Evolutionary conservation across 352 stramenopile species (phyloP).

Genomic region (Phytophthora citricola): DNA sequence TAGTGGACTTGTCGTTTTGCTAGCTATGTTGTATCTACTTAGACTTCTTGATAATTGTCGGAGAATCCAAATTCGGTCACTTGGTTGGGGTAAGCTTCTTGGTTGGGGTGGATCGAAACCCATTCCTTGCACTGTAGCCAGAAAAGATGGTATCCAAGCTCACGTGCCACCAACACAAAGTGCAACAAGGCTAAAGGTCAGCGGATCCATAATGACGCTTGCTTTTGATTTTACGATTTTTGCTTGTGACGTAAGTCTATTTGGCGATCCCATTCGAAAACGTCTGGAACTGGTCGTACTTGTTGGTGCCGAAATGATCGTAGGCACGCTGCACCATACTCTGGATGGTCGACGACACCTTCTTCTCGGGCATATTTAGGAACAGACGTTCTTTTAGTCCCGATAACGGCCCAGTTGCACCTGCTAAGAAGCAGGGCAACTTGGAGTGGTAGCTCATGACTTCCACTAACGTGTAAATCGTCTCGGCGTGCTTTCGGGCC

Average conservation of each 20-base stretch:
- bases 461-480: conserved; percentile 95
- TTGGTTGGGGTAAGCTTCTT: too few relatives aligned
- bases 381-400: conserved; percentile 75
- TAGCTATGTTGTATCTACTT: too few relatives aligned
- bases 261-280: conserved; percentile 93
- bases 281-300: conserved; percentile 96
- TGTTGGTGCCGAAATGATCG: conserved; percentile 95
- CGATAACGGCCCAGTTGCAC: conserved; percentile 40
- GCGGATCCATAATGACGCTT: too few relatives aligned
- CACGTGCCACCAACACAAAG: too few relatives aligned
- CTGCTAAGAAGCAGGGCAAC: conserved; percentile 70
- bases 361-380: conserved; percentile 67
- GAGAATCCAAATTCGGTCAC: too few relatives aligned
- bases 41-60: too few relatives aligned
- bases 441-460: conserved; percentile 93
- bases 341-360: conserved; percentile 75
- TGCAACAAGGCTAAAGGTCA: too few relatives aligned
- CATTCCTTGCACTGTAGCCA: too few relatives aligned
- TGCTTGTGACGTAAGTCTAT: conserved; percentile 34
- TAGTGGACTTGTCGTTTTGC: too few relatives aligned
- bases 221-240: too few relatives aligned
- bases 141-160: too few relatives aligned
- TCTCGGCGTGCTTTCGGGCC: conserved; percentile 91
- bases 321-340: conserved; percentile 95
- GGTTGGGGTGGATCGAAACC: too few relatives aligned